Conservation (phyloP, 148 eudicot genomes). For the Nepenthes mirabilis region DNA sequence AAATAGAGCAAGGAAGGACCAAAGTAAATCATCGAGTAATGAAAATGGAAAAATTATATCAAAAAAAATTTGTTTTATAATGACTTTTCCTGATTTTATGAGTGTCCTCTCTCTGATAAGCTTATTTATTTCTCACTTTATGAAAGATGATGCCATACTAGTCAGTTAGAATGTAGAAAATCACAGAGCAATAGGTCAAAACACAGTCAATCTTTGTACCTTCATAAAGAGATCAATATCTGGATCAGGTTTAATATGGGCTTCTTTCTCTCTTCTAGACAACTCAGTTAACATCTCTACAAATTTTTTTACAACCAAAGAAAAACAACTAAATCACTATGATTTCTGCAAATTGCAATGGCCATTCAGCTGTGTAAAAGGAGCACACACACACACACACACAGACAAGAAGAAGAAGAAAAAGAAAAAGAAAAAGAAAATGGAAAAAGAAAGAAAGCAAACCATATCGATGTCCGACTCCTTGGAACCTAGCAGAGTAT, state of each 20-base stretch:
- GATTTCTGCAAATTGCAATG: background rate
- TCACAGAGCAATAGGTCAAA: no score
- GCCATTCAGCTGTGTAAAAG: background rate
- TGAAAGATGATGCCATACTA: no score
- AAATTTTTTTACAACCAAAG: background rate
- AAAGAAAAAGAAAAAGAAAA: background rate
- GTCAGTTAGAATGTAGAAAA: no score
- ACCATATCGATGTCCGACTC: slow-evolving; percentile 12
- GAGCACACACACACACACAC: no score
- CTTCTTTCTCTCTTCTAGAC: slow-evolving; percentile 26
- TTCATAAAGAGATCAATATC: slow-evolving; percentile 29
- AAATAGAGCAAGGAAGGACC: background rate
- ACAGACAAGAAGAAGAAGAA: background rate
- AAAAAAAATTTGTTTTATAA: no score
- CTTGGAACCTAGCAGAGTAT: slow-evolving; percentile 15
- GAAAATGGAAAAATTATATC: no score
- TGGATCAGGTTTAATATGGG: slow-evolving; percentile 28
- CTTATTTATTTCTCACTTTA: no score
- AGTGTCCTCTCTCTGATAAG: no score
- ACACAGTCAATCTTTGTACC: slow-evolving; percentile 2
- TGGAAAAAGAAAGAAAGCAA: background rate
- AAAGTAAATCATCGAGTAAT: background rate
- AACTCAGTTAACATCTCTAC: slow-evolving; percentile 23
- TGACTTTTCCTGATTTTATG: no score
- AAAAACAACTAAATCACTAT: background rate